Percentiles rank a stretch among this genome's conserved stretches.
Conservation (phyloP, 768 basidiomycete species). For the Boletus barrowsii region DNA sequence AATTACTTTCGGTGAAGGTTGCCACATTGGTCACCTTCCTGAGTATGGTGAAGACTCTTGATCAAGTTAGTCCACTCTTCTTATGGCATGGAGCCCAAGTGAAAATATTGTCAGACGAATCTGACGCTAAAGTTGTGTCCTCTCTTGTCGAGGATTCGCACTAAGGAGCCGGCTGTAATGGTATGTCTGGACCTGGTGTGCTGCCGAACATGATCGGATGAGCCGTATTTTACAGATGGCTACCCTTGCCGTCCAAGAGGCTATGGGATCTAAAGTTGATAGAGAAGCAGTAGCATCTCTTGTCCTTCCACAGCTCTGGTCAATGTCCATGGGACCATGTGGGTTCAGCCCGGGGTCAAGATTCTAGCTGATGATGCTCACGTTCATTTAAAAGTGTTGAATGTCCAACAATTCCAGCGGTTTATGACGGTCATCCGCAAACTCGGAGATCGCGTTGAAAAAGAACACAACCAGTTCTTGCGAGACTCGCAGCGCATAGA, state of each 20-base stretch:
- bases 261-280: constrained; percentile 94
- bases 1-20: constrained; percentile 87
- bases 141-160: constrained; percentile 88
- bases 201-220: background rate
- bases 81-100: background rate
- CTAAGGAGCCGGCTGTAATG: constrained; percentile 95
- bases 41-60: constrained; percentile 84
- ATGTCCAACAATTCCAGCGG: constrained; percentile 81
- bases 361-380: background rate
- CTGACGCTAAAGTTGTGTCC: constrained; percentile 96
- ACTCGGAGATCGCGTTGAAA: constrained; percentile 82
- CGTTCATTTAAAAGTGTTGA: constrained; percentile 53
- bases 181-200: constrained; percentile 34
- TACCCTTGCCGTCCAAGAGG: constrained; percentile 86
- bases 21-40: constrained; percentile 81
- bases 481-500: constrained; percentile 91
- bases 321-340: constrained; percentile 96
- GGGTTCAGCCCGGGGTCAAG: constrained; percentile 28
- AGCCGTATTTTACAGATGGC: constrained; percentile 57
- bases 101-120: constrained; percentile 52
- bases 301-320: constrained; percentile 90
- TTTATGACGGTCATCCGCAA: constrained; percentile 86
- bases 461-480: constrained; percentile 88
- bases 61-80: constrained; percentile 54
- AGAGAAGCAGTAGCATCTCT: constrained; percentile 88